Percentiles rank a stretch among this genome's conserved stretches.
phyloP scores from a whole-genome alignment of 73 alveolate genomes.

The Symbiodinium natans region DNA sequence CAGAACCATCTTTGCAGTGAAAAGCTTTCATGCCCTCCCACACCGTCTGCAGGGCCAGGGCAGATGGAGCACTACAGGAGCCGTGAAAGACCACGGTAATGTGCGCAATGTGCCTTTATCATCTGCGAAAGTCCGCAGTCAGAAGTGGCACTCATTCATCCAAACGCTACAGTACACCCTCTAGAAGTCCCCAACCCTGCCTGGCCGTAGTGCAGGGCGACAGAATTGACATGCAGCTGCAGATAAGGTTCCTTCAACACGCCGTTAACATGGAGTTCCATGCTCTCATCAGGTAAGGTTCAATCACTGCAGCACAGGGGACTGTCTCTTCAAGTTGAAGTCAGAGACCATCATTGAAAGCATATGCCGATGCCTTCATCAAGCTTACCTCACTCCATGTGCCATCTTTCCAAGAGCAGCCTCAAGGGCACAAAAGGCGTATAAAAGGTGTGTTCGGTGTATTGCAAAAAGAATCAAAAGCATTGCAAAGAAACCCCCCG shows the following conservation, averaged over 20 bases:
- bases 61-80: too few species aligned
- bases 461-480: too few species aligned
- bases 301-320: too few species aligned
- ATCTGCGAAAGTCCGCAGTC: too few species aligned
- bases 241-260: not conserved
- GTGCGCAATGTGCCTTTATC: not conserved
- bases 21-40: slow-evolving; percentile 41
- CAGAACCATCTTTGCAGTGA: not conserved
- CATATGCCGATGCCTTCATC: not conserved
- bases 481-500: too few species aligned
- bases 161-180: too few species aligned
- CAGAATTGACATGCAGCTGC: not conserved
- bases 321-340: too few species aligned
- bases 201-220: slow-evolving; percentile 16
- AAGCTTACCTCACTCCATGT: not conserved
- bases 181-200: not conserved
- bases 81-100: not conserved
- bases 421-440: not conserved
- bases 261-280: too few species aligned
- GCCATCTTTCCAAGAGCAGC: slow-evolving; percentile 1
- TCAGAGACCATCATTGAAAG: too few species aligned
- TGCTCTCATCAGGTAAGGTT: too few species aligned
- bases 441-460: too few species aligned
- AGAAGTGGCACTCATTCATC: too few species aligned
- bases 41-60: not conserved